phyloP scores from a whole-genome alignment of 768 basidiomycete genomes.

The Piloderma croceum region DNA sequence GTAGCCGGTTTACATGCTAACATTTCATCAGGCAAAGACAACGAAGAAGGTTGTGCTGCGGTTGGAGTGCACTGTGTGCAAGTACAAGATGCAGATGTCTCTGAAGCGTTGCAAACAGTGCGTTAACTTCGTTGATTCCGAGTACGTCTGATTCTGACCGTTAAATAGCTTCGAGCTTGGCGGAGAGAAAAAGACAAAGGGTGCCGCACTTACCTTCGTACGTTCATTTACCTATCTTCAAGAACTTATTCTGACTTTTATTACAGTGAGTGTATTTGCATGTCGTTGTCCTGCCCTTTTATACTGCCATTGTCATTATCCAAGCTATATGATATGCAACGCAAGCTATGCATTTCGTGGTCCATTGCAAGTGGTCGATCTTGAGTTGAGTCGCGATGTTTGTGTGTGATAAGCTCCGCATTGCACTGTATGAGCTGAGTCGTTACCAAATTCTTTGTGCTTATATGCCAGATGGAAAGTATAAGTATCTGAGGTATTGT shows the following conservation, averaged over 20 bases:
- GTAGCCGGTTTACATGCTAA: not conserved
- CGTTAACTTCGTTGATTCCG: constrained; percentile 26
- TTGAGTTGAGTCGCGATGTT: too few relatives aligned
- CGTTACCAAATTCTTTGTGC: too few relatives aligned
- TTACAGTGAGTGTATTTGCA: not conserved
- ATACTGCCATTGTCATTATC: constrained; percentile 17
- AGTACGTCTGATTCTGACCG: not conserved
- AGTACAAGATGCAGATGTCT: constrained; percentile 94
- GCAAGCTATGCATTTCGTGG: constrained; percentile 15
- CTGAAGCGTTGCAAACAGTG: constrained; percentile 99
- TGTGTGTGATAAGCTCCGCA: too few relatives aligned
- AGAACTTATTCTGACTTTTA: constrained; percentile 6
- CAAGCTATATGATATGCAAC: constrained; percentile 23
- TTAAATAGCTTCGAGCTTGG: constrained; percentile 88
- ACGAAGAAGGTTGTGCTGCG: constrained; percentile 99
- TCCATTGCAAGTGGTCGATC: too few relatives aligned
- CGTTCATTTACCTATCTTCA: constrained; percentile 31
- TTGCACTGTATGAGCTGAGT: too few relatives aligned
- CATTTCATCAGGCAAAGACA: constrained; percentile 69
- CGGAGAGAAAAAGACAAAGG: constrained; percentile 99
- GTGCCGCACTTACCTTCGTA: constrained; percentile 91
- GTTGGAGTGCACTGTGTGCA: constrained; percentile 97
- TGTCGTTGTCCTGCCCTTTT: not conserved
- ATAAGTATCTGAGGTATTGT: too few relatives aligned
- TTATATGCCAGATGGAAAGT: too few relatives aligned